These are phyloP conservation scores for Warburgia ugandensis DNA, from an alignment of 164 flowering plant genomes.

Conservation along the genomic window DNA sequence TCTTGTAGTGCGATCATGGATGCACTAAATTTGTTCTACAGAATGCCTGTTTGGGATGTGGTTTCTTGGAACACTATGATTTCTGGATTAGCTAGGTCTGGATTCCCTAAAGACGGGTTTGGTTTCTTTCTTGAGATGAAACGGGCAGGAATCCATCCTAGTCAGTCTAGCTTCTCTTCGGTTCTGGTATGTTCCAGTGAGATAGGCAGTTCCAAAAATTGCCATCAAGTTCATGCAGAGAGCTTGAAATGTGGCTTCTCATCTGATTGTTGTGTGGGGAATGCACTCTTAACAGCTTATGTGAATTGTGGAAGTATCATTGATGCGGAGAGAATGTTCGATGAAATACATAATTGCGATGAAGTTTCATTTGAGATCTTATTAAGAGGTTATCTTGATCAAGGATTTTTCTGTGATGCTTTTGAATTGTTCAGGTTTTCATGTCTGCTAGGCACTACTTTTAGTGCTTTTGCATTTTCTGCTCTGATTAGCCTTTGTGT, in stretches of 20 bases:
- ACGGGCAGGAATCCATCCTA: constrained; percentile 15
- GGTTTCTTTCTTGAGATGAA: constrained; percentile 15
- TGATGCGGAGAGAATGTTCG: constrained; percentile 13
- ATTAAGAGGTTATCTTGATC: constrained; percentile 15
- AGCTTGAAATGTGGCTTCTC: constrained; percentile 20
- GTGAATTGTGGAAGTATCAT: constrained; percentile 11
- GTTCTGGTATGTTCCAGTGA: constrained; percentile 12
- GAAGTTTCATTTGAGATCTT: constrained; percentile 23
- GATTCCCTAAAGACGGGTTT: constrained; percentile 4
- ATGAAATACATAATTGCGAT: constrained; percentile 12
- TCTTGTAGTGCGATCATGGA: neutral
- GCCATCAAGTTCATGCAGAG: constrained; percentile 18
- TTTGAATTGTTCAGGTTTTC: constrained; percentile 17
- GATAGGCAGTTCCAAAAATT: constrained; percentile 9
- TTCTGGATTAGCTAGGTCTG: constrained; percentile 16
- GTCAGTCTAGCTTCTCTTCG: constrained; percentile 19
- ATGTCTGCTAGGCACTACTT: constrained; percentile 1
- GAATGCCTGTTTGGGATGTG: constrained; percentile 20
- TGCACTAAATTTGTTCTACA: constrained; percentile 13
- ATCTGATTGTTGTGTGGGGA: constrained; percentile 13
- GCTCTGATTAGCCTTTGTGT: constrained; percentile 16
- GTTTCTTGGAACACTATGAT: constrained; percentile 24
- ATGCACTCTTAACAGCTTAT: constrained; percentile 21
- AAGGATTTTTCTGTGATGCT: constrained; percentile 8
- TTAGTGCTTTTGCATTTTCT: constrained; percentile 17